These are phyloP conservation scores for Umbellularia californica DNA, from an alignment of 164 flowering plant genomes.

Conservation along the genomic window DNA sequence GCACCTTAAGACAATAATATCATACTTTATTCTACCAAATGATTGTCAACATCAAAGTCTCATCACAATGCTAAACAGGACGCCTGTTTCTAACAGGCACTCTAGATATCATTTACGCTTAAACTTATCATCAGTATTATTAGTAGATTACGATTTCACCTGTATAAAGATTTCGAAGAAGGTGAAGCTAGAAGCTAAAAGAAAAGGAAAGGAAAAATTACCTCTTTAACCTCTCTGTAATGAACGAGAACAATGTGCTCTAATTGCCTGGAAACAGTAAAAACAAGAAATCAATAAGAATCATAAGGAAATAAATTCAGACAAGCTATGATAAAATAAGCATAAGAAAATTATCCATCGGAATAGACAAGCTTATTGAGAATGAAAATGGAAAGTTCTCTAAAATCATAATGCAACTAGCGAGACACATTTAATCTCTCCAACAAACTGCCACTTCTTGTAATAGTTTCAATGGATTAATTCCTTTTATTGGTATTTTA, in stretches of 20 bases:
- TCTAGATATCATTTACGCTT: background rate
- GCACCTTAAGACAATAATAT: background rate
- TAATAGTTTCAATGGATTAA: too few species aligned
- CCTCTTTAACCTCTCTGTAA: conserved; percentile 75
- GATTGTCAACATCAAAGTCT: background rate
- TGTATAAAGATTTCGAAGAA: background rate
- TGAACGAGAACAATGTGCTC: conserved; percentile 77
- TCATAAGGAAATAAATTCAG: background rate
- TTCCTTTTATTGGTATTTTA: too few species aligned
- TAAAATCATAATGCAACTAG: too few species aligned
- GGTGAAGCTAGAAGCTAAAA: background rate
- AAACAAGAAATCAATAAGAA: background rate
- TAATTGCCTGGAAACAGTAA: conserved; percentile 39
- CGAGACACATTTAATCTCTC: too few species aligned
- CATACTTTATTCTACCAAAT: background rate
- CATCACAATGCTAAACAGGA: background rate
- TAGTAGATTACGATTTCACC: background rate
- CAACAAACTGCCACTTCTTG: too few species aligned
- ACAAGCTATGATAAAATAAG: background rate
- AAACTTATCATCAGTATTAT: background rate
- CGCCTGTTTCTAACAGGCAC: background rate
- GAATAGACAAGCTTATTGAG: too few species aligned
- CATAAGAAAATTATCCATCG: background rate
- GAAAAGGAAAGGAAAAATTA: conserved; percentile 10
- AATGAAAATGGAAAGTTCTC: too few species aligned